Evolutionary conservation across 2,329 filamentous ascomycete genomes (phyloP).

Genomic region (Curvularia hawaiiensis): DNA sequence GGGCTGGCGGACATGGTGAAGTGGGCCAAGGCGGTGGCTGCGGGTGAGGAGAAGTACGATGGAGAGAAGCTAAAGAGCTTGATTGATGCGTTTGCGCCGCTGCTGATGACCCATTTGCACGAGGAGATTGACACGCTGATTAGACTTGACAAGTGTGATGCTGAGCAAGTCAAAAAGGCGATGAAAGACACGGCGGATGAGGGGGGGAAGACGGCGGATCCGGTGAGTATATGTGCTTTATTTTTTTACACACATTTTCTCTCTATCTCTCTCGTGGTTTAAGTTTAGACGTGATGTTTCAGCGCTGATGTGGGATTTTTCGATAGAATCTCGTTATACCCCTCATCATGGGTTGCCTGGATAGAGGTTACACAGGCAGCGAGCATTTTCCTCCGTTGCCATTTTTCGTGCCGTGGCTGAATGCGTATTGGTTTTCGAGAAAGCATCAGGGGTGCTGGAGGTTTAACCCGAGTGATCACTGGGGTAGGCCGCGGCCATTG

Average conservation of each 20-base stretch:
- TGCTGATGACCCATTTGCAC: constrained; percentile 24
- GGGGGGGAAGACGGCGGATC: constrained; percentile 9
- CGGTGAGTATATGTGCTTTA: constrained; percentile 4
- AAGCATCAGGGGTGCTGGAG: constrained; percentile 40
- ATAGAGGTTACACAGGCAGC: constrained; percentile 40
- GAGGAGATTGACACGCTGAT: constrained; percentile 30
- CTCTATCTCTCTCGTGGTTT: too few species aligned
- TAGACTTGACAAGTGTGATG: constrained; percentile 22
- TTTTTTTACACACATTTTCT: not conserved
- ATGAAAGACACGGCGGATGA: constrained; percentile 9
- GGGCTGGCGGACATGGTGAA: constrained; percentile 32
- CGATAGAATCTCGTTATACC: constrained; percentile 31
- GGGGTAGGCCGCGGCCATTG: constrained; percentile 35
- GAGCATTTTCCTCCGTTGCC: constrained; percentile 42
- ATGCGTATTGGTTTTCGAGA: constrained; percentile 40
- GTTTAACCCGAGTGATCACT: constrained; percentile 44
- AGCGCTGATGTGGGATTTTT: not conserved
- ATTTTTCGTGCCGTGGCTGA: constrained; percentile 43
- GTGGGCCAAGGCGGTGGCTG: constrained; percentile 23
- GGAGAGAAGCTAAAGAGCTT: constrained; percentile 12
- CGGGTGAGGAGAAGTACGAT: constrained; percentile 14
- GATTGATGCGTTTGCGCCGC: constrained; percentile 25
- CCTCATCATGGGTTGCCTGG: constrained; percentile 42
- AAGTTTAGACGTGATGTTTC: not conserved
- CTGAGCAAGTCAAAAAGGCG: constrained; percentile 9